These are phyloP conservation scores for Ciborinia camelliae DNA, from an alignment of 2,329 filamentous ascomycete species.

Conservation along the genomic window DNA sequence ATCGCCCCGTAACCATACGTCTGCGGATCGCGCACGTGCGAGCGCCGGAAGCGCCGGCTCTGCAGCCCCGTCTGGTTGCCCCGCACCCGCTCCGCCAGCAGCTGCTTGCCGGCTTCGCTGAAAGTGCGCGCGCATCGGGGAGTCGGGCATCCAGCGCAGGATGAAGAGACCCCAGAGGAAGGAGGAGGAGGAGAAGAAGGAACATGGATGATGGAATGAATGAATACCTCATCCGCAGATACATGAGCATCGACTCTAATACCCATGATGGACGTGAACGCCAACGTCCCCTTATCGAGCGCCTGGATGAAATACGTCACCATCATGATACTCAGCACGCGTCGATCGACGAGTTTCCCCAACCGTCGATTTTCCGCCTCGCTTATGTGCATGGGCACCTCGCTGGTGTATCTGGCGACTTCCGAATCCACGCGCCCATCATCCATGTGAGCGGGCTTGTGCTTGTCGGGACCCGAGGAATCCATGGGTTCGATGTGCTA, in stretches of 20 bases:
- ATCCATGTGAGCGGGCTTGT: conserved; percentile 48
- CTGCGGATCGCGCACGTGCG: conserved; percentile 60
- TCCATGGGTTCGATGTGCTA: not conserved
- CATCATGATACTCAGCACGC: conserved; percentile 69
- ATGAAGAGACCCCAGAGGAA: conserved; percentile 43
- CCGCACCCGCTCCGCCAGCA: conserved; percentile 51
- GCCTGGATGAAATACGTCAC: conserved; percentile 48
- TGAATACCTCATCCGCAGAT: conserved; percentile 56
- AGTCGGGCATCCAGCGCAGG: conserved; percentile 48
- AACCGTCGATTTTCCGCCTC: conserved; percentile 59
- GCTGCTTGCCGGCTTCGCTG: conserved; percentile 43
- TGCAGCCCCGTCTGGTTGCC: conserved; percentile 57
- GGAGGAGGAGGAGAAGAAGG: conserved; percentile 48
- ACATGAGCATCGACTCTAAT: conserved; percentile 30
- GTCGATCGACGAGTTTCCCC: conserved; percentile 61
- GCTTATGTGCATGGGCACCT: conserved; percentile 53
- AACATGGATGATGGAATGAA: conserved; percentile 43
- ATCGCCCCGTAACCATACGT: conserved; percentile 63
- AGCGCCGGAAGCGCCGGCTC: conserved; percentile 49
- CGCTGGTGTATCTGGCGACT: conserved; percentile 64
- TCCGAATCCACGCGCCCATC: conserved; percentile 63
- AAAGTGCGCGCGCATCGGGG: conserved; percentile 47
- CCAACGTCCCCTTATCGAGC: conserved; percentile 36
- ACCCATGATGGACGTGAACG: conserved; percentile 34
- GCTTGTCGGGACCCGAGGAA: conserved; percentile 33